phyloP scores from a whole-genome alignment of 306 rosid genomes.

The Biancaea sappan region DNA sequence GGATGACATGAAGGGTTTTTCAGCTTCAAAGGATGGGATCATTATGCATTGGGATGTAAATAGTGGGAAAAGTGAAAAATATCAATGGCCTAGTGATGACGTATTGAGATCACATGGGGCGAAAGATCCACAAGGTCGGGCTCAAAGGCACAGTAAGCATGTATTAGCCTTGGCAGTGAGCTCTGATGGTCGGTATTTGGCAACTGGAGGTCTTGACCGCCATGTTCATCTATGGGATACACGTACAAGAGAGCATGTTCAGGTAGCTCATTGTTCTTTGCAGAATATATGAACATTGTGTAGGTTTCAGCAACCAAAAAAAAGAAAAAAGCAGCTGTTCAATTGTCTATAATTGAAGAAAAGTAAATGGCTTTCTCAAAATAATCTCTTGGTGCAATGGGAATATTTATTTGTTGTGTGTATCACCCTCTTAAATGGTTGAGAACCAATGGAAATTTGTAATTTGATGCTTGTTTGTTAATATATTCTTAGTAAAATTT shows the following conservation, averaged over 20 bases:
- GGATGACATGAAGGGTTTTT: constrained; percentile 84
- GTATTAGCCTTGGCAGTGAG: constrained; percentile 76
- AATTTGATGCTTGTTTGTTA: neutral
- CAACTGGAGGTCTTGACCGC: constrained; percentile 92
- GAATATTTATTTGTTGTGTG: neutral
- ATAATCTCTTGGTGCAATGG: neutral
- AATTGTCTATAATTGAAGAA: neutral
- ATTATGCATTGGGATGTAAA: constrained; percentile 91
- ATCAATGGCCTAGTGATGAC: constrained; percentile 73
- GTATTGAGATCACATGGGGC: constrained; percentile 75
- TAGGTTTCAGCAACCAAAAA: constrained; percentile 1
- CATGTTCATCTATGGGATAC: constrained; percentile 98
- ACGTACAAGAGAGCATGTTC: constrained; percentile 82
- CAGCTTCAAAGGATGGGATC: constrained; percentile 89
- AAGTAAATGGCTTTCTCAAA: neutral
- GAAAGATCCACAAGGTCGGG: constrained; percentile 81
- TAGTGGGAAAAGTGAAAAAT: constrained; percentile 75
- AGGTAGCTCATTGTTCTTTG: constrained; percentile 49
- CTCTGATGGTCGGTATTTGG: constrained; percentile 89
- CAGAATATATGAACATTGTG: neutral
- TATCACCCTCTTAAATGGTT: neutral
- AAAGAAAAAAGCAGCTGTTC: neutral
- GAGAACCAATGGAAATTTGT: neutral
- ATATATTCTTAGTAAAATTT: neutral
- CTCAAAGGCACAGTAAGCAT: constrained; percentile 68